Evolutionary conservation across 2,329 filamentous ascomycete species (phyloP), one percentile per base, ranked within the genome.

Genomic region (Fusarium foetens): DNA sequence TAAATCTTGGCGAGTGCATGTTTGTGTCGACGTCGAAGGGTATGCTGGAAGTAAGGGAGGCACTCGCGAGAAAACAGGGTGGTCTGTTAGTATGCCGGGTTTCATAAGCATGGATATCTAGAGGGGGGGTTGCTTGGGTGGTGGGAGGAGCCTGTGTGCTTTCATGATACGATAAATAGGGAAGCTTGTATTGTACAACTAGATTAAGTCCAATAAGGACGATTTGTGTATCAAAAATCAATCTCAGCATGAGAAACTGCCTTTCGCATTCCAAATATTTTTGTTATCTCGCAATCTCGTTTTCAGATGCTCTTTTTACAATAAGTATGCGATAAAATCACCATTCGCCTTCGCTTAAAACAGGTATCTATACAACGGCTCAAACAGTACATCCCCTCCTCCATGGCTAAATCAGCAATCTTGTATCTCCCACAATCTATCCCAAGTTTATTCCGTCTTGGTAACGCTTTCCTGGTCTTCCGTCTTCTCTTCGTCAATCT

Each of bases 1-100:
- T 97, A 74, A 91, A 88, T 69, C 84, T 96, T 19, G 95, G 95
- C 63, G 95, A 98, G 86, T 92, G 90, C 79, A 83, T 98, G 79
- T 95, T 95, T 78, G 78, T 98, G 54, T 89, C 87, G 19, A 97
- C 94, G 23, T 91, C 94, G 77, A 83, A 86, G 72, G 95, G 95
- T 3, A 87, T 97, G 14, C 79, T 97, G 78, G 95, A 98, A 85
- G 87, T 90, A 31, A 87, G 95, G 75, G 94, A 97, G 82, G 95
- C 94, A 66, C 86, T 97, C 63, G 91, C 93, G 80, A 91, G 90
- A 84, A 92, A 90, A 83, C 84, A 94, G 25, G 95, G 95, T n/a
- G 95, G 95, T 0, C 81, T 94, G 81, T 85, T 94, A 66, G 82
- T 97, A 63, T 96, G 93, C 83, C 86, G 94, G 63, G 90, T 93